phyloP scores from a whole-genome alignment of 2,329 filamentous ascomycete species.

The Trichoderma brevicompactum region DNA sequence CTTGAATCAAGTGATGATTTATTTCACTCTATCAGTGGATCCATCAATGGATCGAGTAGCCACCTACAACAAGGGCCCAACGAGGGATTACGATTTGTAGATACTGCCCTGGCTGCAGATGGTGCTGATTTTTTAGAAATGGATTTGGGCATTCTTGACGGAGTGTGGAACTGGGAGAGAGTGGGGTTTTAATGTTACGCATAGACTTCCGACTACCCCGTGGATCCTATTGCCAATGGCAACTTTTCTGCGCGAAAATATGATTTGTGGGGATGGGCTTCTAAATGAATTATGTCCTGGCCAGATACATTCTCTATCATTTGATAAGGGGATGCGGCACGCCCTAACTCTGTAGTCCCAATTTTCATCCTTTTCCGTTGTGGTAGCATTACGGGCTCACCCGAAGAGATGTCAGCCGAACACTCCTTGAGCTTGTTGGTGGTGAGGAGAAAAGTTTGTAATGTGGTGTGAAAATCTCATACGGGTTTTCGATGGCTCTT shows the following conservation, averaged over 20 bases:
- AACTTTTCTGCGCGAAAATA: no score
- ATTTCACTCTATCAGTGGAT: background rate
- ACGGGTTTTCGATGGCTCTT: background rate
- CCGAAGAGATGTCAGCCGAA: background rate
- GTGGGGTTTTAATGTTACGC: background rate
- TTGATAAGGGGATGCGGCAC: no score
- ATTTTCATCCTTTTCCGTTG: no score
- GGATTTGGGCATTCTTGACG: conserved; percentile 18
- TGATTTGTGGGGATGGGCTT: no score
- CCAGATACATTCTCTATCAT: no score
- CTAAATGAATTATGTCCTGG: no score
- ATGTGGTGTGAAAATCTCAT: background rate
- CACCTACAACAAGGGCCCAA: background rate
- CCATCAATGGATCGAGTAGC: background rate
- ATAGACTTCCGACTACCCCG: no score
- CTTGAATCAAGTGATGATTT: background rate
- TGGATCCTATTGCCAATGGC: no score
- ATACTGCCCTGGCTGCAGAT: background rate
- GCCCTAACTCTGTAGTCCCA: no score
- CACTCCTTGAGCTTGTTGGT: background rate
- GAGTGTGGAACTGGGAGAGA: conserved; percentile 18
- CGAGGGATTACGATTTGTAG: background rate
- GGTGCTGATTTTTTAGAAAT: background rate
- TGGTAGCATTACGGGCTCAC: background rate
- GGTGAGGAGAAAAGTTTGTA: background rate